These are phyloP conservation scores for Mycena polygramma DNA, from an alignment of 768 basidiomycete species.

Conservation along the genomic window DNA sequence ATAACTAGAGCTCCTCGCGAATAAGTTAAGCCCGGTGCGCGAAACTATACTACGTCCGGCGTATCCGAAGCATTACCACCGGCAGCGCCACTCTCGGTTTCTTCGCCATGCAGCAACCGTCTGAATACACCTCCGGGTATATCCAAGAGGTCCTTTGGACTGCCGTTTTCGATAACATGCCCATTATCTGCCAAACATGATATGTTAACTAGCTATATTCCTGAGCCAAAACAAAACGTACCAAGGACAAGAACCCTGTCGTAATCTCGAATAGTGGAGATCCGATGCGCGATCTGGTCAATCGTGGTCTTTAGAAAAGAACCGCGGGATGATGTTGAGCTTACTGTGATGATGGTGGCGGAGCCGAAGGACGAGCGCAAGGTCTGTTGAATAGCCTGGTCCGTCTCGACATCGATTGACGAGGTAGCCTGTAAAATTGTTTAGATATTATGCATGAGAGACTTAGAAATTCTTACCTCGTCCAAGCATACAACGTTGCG, in stretches of 20 bases:
- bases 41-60: too few species aligned
- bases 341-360: slow-evolving; percentile 18
- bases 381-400: slow-evolving; percentile 22
- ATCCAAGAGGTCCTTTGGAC: slow-evolving; percentile 13
- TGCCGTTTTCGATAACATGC: slow-evolving; percentile 21
- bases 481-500: slow-evolving; percentile 25
- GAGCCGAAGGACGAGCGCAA: slow-evolving; percentile 18
- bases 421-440: slow-evolving; percentile 11
- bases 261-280: slow-evolving; percentile 21
- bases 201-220: not conserved
- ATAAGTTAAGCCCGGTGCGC: too few species aligned
- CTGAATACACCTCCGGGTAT: slow-evolving; percentile 22
- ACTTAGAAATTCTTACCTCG: not conserved
- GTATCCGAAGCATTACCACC: too few species aligned
- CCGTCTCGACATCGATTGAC: slow-evolving; percentile 27
- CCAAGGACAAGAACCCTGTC: slow-evolving; percentile 24
- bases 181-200: slow-evolving; percentile 12
- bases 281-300: slow-evolving; percentile 20
- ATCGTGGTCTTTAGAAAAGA: not conserved
- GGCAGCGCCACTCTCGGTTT: not conserved
- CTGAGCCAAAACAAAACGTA: not conserved
- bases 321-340: too few species aligned
- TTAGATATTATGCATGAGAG: not conserved
- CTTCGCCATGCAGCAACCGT: slow-evolving; percentile 21
- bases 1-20: too few species aligned